Conservation (phyloP, 2,329 filamentous ascomycete genomes). For the Lasiodiplodia citricola region DNA sequence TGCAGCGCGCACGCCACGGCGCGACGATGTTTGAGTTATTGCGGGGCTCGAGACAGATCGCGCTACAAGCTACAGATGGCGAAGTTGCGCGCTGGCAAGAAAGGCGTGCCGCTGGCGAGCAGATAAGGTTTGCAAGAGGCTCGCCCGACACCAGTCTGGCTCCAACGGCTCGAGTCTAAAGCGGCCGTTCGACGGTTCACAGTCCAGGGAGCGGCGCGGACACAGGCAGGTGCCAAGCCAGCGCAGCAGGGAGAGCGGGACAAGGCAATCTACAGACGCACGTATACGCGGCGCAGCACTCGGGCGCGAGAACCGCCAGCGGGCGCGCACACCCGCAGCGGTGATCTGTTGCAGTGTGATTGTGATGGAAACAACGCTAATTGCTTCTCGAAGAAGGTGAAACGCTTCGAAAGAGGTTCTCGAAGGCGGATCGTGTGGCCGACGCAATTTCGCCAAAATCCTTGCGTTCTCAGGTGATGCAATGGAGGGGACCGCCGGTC, state of each 20-base stretch:
- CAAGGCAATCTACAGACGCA: slow-evolving; percentile 8
- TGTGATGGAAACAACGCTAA: slow-evolving; percentile 16
- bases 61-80: background rate
- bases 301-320: background rate
- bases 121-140: slow-evolving; percentile 21
- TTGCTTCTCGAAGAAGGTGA: slow-evolving; percentile 25
- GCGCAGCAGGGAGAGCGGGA: slow-evolving; percentile 9
- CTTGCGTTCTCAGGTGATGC: slow-evolving; percentile 22
- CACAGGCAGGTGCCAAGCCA: background rate
- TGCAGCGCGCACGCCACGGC: slow-evolving; percentile 16
- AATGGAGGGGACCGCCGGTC: slow-evolving; percentile 18
- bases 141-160: background rate
- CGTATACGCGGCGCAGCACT: background rate
- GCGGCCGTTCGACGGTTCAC: background rate
- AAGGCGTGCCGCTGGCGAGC: slow-evolving; percentile 9
- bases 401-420: slow-evolving; percentile 23
- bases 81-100: background rate
- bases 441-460: slow-evolving; percentile 24
- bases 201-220: slow-evolving; percentile 1
- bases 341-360: slow-evolving; percentile 11
- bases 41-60: slow-evolving; percentile 1
- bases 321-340: background rate
- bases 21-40: slow-evolving; percentile 6
- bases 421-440: slow-evolving; percentile 18
- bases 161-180: slow-evolving; percentile 16